Evolutionary conservation across 148 eudicot species (phyloP).

Genomic region (Pharnaceum exiguum): DNA sequence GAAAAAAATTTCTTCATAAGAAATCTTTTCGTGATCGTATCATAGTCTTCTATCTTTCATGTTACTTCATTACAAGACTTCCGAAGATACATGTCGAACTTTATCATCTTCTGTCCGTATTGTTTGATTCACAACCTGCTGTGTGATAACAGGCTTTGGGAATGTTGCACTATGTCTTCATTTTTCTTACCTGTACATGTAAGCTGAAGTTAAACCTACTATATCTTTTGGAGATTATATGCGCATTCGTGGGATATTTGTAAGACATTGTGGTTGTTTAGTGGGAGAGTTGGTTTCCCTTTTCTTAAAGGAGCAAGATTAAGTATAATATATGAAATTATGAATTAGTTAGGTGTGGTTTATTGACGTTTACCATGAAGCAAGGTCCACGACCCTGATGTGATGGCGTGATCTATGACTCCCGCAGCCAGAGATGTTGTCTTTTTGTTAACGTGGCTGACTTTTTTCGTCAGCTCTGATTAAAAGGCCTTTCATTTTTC

Average conservation of each 20-base stretch:
- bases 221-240: constrained; percentile 11
- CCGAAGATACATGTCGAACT: too few relatives aligned
- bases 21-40: too few relatives aligned
- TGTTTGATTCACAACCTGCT: too few relatives aligned
- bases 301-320: neutral
- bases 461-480: too few relatives aligned
- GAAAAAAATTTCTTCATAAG: too few relatives aligned
- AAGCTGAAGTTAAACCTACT: constrained; percentile 6
- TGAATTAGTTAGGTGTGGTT: constrained; percentile 19
- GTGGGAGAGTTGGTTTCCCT: constrained; percentile 21
- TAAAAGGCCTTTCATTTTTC: too few relatives aligned
- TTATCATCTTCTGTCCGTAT: too few relatives aligned
- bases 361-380: constrained; percentile 5
- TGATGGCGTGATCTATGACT: constrained; percentile 11
- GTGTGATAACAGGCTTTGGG: too few relatives aligned
- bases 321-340: too few relatives aligned
- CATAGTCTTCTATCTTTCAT: too few relatives aligned
- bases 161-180: neutral
- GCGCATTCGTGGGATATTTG: neutral
- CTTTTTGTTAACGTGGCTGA: neutral
- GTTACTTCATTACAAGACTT: too few relatives aligned
- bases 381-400: constrained; percentile 1
- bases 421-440: neutral
- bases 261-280: constrained; percentile 7
- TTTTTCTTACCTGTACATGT: neutral